Evolutionary conservation across 2,329 filamentous ascomycete genomes (phyloP), one percentile per base, ranked within the genome.

Genomic region (Cladophialophora yegresii): DNA sequence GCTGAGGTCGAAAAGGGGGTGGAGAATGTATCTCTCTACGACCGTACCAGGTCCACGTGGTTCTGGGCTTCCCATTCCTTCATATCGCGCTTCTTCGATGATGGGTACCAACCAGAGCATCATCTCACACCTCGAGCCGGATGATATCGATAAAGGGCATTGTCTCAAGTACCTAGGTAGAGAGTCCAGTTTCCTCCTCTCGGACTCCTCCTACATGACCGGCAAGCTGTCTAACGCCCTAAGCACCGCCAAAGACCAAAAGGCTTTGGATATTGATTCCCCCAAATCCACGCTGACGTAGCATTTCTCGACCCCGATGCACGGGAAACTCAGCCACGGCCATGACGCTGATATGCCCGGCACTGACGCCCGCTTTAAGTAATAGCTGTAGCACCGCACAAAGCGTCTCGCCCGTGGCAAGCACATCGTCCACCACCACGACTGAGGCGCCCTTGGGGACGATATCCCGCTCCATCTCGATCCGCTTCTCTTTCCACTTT

Each of bases 391-490:
- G 69, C 40, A 85, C 77, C 6, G 82, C 83, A 71, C 76, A 81
- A 43, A 87, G 79, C 2, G 85, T 87, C 68, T 77, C 68, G 1
- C 84, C 85, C 0, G 82, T 83, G 5, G 85, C 78, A 62, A 88
- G 79, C 30, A 86, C 84, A 73, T 88, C 85, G 64, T 88, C 85
- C 4, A 88, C 78, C 0, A 87, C 78, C n/a, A 87, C 76, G 10
- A 87, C 80, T 3, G 75, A 76, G 3, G 72, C 74, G 1, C 74
- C 78, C 40, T 28, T 70, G 0, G 75, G 69, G 20, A 87, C 33
- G 43, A 74, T 73, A 75, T 80, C 75, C 20, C 69, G 70, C 16
- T 76, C 76, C 72, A 88, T 84, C 74, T 85, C 84, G 6, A 87
- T 79, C 33, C 64, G 71, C 43, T 77, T 76, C 61, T 75, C 73